These are phyloP conservation scores for Rhizopogon sp. DNA, from an alignment of 768 basidiomycete genomes.

Conservation along the genomic window DNA sequence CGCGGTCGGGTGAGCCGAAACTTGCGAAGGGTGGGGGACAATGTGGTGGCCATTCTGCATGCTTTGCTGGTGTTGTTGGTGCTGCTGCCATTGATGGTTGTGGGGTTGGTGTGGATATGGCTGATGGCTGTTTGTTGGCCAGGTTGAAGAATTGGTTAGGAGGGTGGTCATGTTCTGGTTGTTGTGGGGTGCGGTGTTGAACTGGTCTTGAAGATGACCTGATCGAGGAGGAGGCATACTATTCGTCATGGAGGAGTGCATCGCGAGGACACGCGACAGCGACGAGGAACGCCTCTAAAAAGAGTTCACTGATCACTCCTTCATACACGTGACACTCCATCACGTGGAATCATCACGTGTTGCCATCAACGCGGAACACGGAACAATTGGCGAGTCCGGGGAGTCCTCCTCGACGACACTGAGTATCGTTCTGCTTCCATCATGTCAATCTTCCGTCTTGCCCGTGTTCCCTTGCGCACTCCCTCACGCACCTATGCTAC, in stretches of 20 bases:
- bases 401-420: too few species aligned
- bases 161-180: slow-evolving; percentile 7
- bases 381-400: not conserved
- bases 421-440: not conserved
- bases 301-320: slow-evolving; percentile 11
- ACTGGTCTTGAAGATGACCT: slow-evolving; percentile 20
- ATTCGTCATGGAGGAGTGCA: slow-evolving; percentile 5
- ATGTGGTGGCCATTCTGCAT: slow-evolving; percentile 31
- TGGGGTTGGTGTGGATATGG: slow-evolving; percentile 21
- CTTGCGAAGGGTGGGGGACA: slow-evolving; percentile 16
- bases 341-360: not conserved
- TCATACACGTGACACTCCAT: not conserved
- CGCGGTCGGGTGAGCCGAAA: not conserved
- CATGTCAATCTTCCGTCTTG: slow-evolving; percentile 20
- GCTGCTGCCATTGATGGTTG: slow-evolving; percentile 21
- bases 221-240: slow-evolving; percentile 7
- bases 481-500: slow-evolving; percentile 39
- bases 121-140: slow-evolving; percentile 14
- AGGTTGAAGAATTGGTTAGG: not conserved
- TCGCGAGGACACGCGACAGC: not conserved
- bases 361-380: not conserved
- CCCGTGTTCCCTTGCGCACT: slow-evolving; percentile 10
- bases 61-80: slow-evolving; percentile 28
- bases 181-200: slow-evolving; percentile 4
- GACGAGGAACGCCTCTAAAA: not conserved